Evolutionary conservation across 2,329 filamentous ascomycete species (phyloP), one percentile per base, ranked within the genome.

Genomic region (Ophiostoma perfectum): DNA sequence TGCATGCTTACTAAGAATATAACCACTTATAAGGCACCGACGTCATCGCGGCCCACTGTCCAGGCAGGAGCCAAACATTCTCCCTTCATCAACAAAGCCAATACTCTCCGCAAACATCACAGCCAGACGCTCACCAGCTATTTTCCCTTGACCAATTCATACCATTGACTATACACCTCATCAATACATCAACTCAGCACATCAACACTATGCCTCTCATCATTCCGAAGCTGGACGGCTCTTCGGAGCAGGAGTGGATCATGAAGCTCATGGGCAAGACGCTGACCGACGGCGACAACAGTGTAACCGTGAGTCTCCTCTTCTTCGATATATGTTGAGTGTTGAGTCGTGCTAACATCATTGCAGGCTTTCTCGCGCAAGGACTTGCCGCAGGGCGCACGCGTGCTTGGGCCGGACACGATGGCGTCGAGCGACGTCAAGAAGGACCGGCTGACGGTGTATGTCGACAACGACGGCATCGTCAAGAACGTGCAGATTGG

Each of bases 231-330:
- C 77, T 80, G 55, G 76, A 76, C 71, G 77, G 76, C 73, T 74
- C 78, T 75, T 80, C 81, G 77, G 84, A 81, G 47, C 79, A 86
- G 70, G 80, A 86, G 73, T 89, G 87, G 87, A 79, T 78, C 72
- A 83, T 82, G 77, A 87, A 88, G 80, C 80, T 89, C 4, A 82
- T 86, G 63, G 87, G 87, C 75, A 89, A 89, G 84, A 88, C 81
- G 64, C 77, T 88, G 12, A 81, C 81, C 11, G 86, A 86, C 0
- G 74, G 77, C 16, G 75, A 77, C 18, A 80, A 81, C 67, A 83
- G 78, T 71, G 84, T 85, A 75, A 85, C 81, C 8, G 87, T 88
- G 77, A 60, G 70, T 60, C 5, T 55, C 1, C 5, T 27, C 14
- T 18, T 11, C 27, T 9, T 27, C 1, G 9, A 14, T 27, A 9